Conservation (phyloP, 2,329 filamentous ascomycete genomes). For the Pyrenochaeta sp. region DNA sequence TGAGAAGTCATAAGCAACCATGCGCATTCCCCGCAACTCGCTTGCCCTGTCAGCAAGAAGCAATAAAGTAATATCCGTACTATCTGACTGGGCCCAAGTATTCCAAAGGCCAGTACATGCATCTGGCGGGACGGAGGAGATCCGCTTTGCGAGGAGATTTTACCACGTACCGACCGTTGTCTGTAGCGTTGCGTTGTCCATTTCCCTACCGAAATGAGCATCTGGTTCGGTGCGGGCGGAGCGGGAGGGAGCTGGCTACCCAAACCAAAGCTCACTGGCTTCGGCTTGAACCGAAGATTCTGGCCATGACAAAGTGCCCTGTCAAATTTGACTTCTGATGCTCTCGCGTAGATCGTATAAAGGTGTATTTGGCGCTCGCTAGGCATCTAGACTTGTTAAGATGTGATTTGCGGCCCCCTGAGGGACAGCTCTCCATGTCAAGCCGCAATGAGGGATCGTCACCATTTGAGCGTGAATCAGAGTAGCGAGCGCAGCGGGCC, state of each 20-base stretch:
- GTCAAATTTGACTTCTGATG: conserved; percentile 7
- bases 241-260: conserved; percentile 41
- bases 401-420: not conserved
- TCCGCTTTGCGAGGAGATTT: not conserved
- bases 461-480: conserved; percentile 20
- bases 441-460: conserved; percentile 1
- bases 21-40: conserved; percentile 38
- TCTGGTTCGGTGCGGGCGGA: conserved; percentile 41
- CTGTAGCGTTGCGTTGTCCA: conserved; percentile 1
- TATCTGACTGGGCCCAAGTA: conserved; percentile 8
- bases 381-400: not conserved
- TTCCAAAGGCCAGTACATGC: conserved; percentile 6
- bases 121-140: not conserved
- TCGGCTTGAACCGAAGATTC: conserved; percentile 36
- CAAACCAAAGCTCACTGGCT: conserved; percentile 29
- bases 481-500: conserved; percentile 11
- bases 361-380: conserved; percentile 1
- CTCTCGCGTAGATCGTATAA: conserved; percentile 5
- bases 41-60: conserved; percentile 39
- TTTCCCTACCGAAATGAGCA: conserved; percentile 8
- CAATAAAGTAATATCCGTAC: conserved; percentile 12
- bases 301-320: conserved; percentile 11
- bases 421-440: not conserved
- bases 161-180: not conserved
- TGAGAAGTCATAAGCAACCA: conserved; percentile 30